Base-by-base conservation (phyloP, 1,284 basidiomycete species). In the Flammula alnicola region DNA sequence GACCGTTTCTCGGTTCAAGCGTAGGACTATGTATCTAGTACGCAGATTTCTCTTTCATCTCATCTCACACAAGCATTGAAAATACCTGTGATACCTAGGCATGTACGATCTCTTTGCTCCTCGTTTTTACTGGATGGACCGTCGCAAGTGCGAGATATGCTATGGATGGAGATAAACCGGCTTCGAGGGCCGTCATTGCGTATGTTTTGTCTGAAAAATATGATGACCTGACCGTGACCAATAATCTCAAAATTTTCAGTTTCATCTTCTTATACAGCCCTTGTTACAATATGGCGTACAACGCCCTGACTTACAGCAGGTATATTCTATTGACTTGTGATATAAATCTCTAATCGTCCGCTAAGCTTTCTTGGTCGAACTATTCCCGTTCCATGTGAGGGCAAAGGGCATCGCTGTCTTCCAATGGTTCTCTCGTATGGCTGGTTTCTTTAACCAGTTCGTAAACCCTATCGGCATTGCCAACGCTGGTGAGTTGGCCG, bases 391-490 rank as follows among this genome's bases (percentile, higher is more conserved):
- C 67, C 68, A 75, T 33, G 70, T 77, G 22, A 73, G 78, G 30
- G 71, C 79, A 3, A 78, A 78, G 60, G 78, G 77, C 23, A 69
- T 79, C 36, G 66, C 75, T 2, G 57, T 79, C 12, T 78, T 81
- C 70, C 77, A 81, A 55, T 75, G 70, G 66, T 75, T 71, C 63
- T 70, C 78, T 38, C 76, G 80, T 31, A 68, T 73, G 29, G 78
- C 80, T 3, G 72, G 76, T 4, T 79, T 77, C 58, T 79, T 82
- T 68, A 83, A 83, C 58, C 78, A 80, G 56, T 83, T 78, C 62
- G 77, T 79, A 41, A 82, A 81, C 63, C 80, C 80, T 1, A 76
- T 83, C 44, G 83, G 80, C 2, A 78, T 85, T 40, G 66, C 61
- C 19, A 78, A 79, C 39, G 74, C 79, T 41, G 75, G 71, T 64